These are phyloP conservation scores for Durusdinium trenchii DNA, from an alignment of 73 alveolate species.

Conservation along the genomic window DNA sequence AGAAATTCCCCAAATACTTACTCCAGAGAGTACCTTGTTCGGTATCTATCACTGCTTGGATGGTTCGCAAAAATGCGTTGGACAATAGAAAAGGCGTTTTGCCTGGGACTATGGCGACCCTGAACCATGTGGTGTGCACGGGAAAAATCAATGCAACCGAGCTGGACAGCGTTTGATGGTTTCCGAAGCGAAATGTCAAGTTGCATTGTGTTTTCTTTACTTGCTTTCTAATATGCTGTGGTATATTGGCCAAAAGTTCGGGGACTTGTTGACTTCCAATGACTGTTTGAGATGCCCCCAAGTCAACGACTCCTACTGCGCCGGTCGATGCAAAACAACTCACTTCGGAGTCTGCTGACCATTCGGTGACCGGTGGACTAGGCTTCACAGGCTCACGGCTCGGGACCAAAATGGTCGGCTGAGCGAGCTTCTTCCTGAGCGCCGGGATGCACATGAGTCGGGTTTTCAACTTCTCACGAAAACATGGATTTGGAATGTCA, in stretches of 20 bases:
- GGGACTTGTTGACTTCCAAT: not conserved
- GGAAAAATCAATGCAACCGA: not conserved
- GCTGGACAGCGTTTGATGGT: not conserved
- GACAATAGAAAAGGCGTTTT: not conserved
- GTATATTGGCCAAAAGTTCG: not conserved
- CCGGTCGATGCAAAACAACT: constrained; percentile 12
- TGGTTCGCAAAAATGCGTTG: not conserved
- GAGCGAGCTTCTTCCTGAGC: too few species aligned
- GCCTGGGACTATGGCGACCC: not conserved
- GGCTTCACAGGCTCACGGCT: too few species aligned
- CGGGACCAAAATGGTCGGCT: too few species aligned
- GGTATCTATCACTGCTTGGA: constrained; percentile 1
- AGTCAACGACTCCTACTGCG: not conserved
- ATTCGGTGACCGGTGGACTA: too few species aligned
- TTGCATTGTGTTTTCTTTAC: not conserved
- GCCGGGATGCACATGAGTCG: too few species aligned
- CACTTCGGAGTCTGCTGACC: too few species aligned
- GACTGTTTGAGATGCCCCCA: not conserved
- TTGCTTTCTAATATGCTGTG: too few species aligned
- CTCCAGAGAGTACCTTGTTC: not conserved
- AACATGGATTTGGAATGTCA: too few species aligned
- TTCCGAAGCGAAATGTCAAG: not conserved
- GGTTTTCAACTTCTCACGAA: too few species aligned
- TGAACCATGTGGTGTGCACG: not conserved
- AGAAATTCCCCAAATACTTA: not conserved